These are phyloP conservation scores for Cryphonectria nitschkei DNA, from an alignment of 2,329 filamentous ascomycete species.

Conservation along the genomic window DNA sequence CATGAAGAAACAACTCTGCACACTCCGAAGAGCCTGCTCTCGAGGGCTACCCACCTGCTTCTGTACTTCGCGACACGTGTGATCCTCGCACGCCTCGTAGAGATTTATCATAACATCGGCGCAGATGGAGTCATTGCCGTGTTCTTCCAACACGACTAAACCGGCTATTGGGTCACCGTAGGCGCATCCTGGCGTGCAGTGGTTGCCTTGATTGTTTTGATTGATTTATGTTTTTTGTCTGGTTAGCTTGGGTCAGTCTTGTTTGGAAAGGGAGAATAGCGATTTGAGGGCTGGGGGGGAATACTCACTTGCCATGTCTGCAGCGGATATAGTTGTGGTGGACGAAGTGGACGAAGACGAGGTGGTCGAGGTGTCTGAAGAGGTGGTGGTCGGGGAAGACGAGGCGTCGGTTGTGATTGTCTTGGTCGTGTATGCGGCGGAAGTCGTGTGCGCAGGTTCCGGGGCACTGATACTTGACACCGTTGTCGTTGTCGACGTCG, in stretches of 20 bases:
- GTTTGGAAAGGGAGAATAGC: background rate
- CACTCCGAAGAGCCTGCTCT: background rate
- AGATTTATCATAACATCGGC: background rate
- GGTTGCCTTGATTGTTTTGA: background rate
- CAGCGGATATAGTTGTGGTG: background rate
- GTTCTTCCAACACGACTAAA: background rate
- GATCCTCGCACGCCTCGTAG: background rate
- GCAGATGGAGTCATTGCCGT: background rate
- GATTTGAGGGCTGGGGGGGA: background rate
- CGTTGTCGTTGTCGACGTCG: background rate
- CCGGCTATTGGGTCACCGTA: background rate
- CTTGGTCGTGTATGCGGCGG: background rate
- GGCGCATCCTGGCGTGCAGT: constrained; percentile 7
- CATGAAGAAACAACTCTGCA: constrained; percentile 4
- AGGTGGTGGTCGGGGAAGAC: background rate
- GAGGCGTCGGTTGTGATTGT: background rate
- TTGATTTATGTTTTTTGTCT: background rate
- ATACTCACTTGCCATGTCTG: background rate
- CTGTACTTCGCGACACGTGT: background rate
- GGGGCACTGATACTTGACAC: background rate
- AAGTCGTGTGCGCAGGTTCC: background rate
- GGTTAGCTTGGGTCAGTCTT: background rate
- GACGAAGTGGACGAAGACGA: background rate
- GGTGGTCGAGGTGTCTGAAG: background rate
- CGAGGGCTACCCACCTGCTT: background rate